Evolutionary conservation across 345 rosid genomes (phyloP), one percentile per base, ranked within the genome.

Genomic region (Salix koriyanagi): DNA sequence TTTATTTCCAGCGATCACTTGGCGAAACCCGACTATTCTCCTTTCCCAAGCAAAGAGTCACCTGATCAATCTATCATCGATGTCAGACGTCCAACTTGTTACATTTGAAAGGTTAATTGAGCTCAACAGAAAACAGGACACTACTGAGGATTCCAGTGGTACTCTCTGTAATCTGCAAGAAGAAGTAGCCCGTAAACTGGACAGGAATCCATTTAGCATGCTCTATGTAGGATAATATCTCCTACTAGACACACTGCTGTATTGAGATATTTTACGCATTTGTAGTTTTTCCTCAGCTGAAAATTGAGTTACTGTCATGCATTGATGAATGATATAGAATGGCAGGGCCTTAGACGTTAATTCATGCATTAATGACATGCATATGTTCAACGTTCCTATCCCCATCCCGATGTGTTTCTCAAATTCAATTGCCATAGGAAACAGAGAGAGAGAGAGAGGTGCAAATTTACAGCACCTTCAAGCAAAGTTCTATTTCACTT

Each of bases 401-500:
- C 39, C 36, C 37, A 44, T 21, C 28, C 19, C 11, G 14, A 34
- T n/a, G 69, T 37, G 19, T 25, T 26, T 11, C 72, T 37, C 9
- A 6, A 48, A 44, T 12, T 23, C 13, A 74, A 10, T 30, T 65
- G 25, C 26, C 9, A 39, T 7, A 28, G 42, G 2, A 8, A 1
- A 56, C 14, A n/a, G 66, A 30, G 28, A 61, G 28, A 52, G 15
- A 15, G 65, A 25, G 12, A 58, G 66, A 66, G 66, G 26, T 4
- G 61, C 26, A 25, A 19, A 65, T 71, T 23, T 56, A 36, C 73
- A 41, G 12, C 32, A 73, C 77, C 77, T 71, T 79, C 72, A 23
- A 39, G 39, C 16, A 21, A 34, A 34, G 66, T 30, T 26, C 41
- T 65, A 56, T 25, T 76, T 88, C 79, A 89, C 85, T 92, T 87